Percentiles rank a stretch among this genome's conserved stretches.
Conservation (phyloP, 768 basidiomycete species). For the Trametes punicea region DNA sequence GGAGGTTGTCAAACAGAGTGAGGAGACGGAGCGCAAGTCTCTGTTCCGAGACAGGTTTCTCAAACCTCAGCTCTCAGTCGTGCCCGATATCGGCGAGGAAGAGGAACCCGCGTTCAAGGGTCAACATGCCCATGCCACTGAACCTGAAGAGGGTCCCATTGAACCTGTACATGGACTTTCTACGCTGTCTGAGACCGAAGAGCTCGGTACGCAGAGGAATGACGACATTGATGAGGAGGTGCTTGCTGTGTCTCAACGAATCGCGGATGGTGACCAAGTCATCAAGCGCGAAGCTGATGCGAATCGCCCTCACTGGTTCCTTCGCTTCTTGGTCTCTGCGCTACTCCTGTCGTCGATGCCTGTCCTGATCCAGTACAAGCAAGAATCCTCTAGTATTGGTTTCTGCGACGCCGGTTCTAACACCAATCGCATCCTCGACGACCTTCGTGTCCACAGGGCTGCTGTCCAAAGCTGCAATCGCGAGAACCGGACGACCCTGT, state of each 20-base stretch:
- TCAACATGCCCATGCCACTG: neutral
- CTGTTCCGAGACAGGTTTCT: neutral
- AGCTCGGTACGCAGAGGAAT: conserved; percentile 14
- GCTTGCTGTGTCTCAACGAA: conserved; percentile 36
- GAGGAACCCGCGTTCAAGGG: neutral
- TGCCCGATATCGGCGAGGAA: conserved; percentile 15
- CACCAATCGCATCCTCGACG: conserved; percentile 56
- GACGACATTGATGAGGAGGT: conserved; percentile 27
- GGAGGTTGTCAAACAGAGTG: conserved; percentile 23
- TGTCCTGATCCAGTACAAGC: conserved; percentile 51
- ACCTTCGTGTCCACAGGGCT: conserved; percentile 41
- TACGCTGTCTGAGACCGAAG: conserved; percentile 18
- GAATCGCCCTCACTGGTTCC: conserved; percentile 25
- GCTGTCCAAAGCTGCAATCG: conserved; percentile 54
- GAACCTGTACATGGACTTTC: neutral
- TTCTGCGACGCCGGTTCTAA: conserved; percentile 67
- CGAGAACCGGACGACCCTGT: conserved; percentile 49
- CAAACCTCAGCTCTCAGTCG: conserved; percentile 14
- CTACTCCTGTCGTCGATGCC: conserved; percentile 22
- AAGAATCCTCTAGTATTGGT: conserved; percentile 66
- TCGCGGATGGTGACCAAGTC: conserved; percentile 35
- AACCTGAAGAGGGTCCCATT: neutral
- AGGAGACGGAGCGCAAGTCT: conserved; percentile 23
- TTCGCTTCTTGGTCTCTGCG: conserved; percentile 44
- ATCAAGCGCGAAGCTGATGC: conserved; percentile 12